phyloP scores from a whole-genome alignment of 768 basidiomycete genomes.

The Psilocybe subaeruginosa region DNA sequence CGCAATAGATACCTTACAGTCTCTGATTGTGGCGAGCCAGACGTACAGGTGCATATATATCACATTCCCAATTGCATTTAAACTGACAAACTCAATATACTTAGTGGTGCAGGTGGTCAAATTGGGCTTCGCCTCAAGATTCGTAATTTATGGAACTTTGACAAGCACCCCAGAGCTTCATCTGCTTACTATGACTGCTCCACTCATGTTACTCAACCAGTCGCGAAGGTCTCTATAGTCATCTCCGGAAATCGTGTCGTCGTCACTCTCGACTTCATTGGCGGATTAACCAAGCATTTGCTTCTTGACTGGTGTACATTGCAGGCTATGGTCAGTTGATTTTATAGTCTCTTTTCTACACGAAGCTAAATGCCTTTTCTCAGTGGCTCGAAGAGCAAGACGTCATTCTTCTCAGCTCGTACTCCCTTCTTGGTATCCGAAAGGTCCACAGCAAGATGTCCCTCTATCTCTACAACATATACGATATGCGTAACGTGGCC shows the following conservation, averaged over 20 bases:
- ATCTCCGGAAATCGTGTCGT: slow-evolving; percentile 48
- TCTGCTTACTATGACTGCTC: slow-evolving; percentile 44
- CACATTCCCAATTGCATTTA: neutral
- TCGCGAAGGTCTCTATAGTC: slow-evolving; percentile 36
- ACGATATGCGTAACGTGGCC: slow-evolving; percentile 41
- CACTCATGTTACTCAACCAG: slow-evolving; percentile 36
- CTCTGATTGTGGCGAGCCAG: slow-evolving; percentile 46
- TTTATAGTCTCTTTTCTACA: slow-evolving; percentile 1
- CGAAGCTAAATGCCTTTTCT: slow-evolving; percentile 7
- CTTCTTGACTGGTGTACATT: slow-evolving; percentile 54
- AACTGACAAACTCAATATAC: slow-evolving; percentile 13
- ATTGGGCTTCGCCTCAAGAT: slow-evolving; percentile 52
- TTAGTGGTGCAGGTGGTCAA: slow-evolving; percentile 41
- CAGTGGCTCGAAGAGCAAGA: slow-evolving; percentile 57
- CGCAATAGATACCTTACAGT: slow-evolving; percentile 47
- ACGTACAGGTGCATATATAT: slow-evolving; percentile 36
- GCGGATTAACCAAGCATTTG: slow-evolving; percentile 45
- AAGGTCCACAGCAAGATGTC: slow-evolving; percentile 37
- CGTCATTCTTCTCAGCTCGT: slow-evolving; percentile 47
- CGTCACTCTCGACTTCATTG: slow-evolving; percentile 42
- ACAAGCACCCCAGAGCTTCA: slow-evolving; percentile 51
- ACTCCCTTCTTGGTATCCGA: slow-evolving; percentile 44
- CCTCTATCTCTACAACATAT: slow-evolving; percentile 50
- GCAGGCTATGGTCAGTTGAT: slow-evolving; percentile 42
- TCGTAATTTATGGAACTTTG: slow-evolving; percentile 57